Percentiles rank a stretch among this genome's conserved stretches.
Conservation (phyloP, 306 rosid genomes). For the Vigna trinervia region DNA sequence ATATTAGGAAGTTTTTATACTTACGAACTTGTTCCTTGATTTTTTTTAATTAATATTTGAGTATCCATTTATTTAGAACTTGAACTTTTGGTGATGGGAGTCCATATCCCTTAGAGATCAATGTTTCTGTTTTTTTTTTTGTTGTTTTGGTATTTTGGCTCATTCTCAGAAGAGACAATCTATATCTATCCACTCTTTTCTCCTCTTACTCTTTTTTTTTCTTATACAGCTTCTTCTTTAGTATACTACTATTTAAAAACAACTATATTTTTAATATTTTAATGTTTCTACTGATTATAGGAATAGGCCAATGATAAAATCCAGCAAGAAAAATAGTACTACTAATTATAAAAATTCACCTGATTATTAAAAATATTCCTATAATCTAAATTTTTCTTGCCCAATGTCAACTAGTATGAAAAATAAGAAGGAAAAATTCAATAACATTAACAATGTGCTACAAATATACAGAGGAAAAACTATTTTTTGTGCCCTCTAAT, state of each 20-base stretch:
- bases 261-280: background rate
- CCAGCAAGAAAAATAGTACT: background rate
- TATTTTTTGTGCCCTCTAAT: constrained; percentile 20
- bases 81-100: constrained; percentile 4
- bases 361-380: too few relatives aligned
- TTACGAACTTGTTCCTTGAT: background rate
- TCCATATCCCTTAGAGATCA: constrained; percentile 29
- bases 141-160: constrained; percentile 12
- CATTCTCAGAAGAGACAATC: constrained; percentile 11
- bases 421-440: constrained; percentile 21
- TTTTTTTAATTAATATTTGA: constrained; percentile 35
- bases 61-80: constrained; percentile 32
- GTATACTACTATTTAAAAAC: constrained; percentile 7
- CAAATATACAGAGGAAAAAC: constrained; percentile 31
- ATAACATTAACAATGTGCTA: background rate
- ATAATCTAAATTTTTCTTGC: too few relatives aligned
- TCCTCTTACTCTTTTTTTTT: background rate
- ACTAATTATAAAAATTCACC: too few relatives aligned
- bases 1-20: constrained; percentile 38
- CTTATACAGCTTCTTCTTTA: constrained; percentile 38
- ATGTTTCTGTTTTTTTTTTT: background rate
- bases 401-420: background rate
- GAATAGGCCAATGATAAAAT: background rate
- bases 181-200: background rate
- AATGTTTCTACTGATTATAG: constrained; percentile 32